Conservation (phyloP, 257 asterid species). For the Primulina tabacum region DNA sequence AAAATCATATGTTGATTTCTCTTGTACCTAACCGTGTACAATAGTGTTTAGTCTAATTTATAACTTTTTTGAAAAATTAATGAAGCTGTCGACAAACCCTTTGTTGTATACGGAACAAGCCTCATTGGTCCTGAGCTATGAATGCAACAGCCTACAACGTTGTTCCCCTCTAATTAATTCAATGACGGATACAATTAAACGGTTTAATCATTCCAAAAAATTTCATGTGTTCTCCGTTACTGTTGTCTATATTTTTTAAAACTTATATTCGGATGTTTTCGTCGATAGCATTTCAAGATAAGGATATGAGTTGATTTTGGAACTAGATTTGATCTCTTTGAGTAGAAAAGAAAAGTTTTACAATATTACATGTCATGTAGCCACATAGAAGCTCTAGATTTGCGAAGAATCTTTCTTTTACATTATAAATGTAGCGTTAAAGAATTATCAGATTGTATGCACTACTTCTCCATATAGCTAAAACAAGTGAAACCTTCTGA, state of each 20-base stretch:
- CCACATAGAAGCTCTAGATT: background rate
- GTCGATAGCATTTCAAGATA: background rate
- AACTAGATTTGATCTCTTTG: background rate
- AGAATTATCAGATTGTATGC: too few species aligned
- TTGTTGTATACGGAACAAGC: slow-evolving; percentile 20
- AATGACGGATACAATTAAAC: background rate
- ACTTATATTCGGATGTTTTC: background rate
- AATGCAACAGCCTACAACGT: slow-evolving; percentile 28
- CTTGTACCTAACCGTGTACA: background rate
- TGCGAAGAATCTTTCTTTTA: background rate
- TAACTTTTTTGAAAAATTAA: background rate
- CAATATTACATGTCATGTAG: background rate
- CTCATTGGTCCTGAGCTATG: slow-evolving; percentile 10
- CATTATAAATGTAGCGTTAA: background rate
- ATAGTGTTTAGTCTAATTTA: slow-evolving; percentile 10
- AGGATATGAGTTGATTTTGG: too few species aligned
- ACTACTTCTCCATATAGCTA: too few species aligned
- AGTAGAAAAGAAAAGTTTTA: background rate
- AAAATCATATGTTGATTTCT: background rate
- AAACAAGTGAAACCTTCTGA: background rate
- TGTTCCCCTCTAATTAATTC: slow-evolving; percentile 22
- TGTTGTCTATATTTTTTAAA: background rate
- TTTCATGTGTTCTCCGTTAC: background rate
- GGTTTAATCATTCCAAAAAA: background rate
- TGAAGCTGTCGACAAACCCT: slow-evolving; percentile 9